These are phyloP conservation scores for Apiospora sp. DNA, from an alignment of 2,329 filamentous ascomycete genomes.

Conservation along the genomic window DNA sequence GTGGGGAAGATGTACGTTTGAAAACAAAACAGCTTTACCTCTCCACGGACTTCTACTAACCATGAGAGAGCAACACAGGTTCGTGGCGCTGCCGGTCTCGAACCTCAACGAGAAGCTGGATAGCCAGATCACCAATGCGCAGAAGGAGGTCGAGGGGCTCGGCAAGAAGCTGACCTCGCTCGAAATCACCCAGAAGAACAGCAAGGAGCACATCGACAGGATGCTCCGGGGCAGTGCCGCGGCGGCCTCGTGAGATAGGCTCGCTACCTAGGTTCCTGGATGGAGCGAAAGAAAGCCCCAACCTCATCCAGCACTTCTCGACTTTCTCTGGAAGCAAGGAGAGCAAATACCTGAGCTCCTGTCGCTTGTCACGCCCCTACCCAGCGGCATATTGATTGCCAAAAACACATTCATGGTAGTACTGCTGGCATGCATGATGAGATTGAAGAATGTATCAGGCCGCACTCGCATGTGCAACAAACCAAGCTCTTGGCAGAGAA, in stretches of 20 bases:
- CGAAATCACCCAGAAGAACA: slow-evolving; percentile 95
- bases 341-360: neutral
- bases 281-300: neutral
- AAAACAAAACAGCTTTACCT: slow-evolving; percentile 21
- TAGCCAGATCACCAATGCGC: slow-evolving; percentile 76
- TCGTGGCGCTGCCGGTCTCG: slow-evolving; percentile 55
- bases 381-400: neutral
- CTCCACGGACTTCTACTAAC: slow-evolving; percentile 5
- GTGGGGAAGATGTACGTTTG: slow-evolving; percentile 90
- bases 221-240: slow-evolving; percentile 69
- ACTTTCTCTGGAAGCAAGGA: neutral
- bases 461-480: neutral
- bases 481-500: neutral
- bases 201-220: slow-evolving; percentile 87
- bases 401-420: neutral
- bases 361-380: neutral
- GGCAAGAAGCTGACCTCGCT: slow-evolving; percentile 92
- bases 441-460: neutral
- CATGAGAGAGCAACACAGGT: slow-evolving; percentile 20
- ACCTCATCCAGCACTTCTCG: neutral
- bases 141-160: slow-evolving; percentile 80
- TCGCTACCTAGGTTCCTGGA: neutral
- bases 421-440: neutral
- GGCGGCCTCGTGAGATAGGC: slow-evolving; percentile 37
- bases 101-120: slow-evolving; percentile 80